Evolutionary conservation across 192 early-diverging fungal species (phyloP).

Genomic region (Coemansia sp.): DNA sequence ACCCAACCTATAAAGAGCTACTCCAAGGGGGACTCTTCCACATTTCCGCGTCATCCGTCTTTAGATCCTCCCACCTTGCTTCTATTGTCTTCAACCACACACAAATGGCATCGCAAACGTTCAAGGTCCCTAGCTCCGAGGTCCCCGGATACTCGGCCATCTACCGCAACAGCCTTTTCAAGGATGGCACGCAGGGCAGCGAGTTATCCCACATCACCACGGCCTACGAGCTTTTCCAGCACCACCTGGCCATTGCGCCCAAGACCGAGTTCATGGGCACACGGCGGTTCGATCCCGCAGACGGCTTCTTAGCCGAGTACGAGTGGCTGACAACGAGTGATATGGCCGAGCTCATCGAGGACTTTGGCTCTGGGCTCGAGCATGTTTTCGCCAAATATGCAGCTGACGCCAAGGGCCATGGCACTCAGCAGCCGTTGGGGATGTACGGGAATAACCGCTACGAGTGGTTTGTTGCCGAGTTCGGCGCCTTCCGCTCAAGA

Average conservation of each 20-base stretch:
- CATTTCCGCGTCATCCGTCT: too few species aligned
- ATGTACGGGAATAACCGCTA: constrained; percentile 70
- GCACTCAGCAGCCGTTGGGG: constrained; percentile 54
- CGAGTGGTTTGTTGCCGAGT: constrained; percentile 70
- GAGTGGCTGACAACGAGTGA: constrained; percentile 60
- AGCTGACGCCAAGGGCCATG: not conserved
- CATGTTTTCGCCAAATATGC: constrained; percentile 60
- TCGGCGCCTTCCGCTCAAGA: constrained; percentile 59
- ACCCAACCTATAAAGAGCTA: too few species aligned
- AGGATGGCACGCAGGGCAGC: constrained; percentile 25
- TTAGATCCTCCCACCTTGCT: too few species aligned
- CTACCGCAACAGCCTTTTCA: constrained; percentile 4
- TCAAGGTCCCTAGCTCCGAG: constrained; percentile 36
- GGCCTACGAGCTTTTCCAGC: constrained; percentile 30
- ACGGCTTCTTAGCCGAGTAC: constrained; percentile 16
- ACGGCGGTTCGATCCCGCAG: constrained; percentile 10
- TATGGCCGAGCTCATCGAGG: constrained; percentile 61
- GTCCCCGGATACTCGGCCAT: constrained; percentile 27
- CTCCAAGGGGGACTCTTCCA: too few species aligned
- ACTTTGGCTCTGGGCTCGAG: constrained; percentile 61
- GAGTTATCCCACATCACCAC: constrained; percentile 26
- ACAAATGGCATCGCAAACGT: constrained; percentile 45
- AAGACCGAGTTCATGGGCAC: constrained; percentile 16
- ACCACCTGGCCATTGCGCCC: constrained; percentile 36
- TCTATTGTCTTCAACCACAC: too few species aligned